Evolutionary conservation across 805 yeast species (phyloP), one percentile per base, ranked within the genome.

Genomic region (Candida coquimbonensis): DNA sequence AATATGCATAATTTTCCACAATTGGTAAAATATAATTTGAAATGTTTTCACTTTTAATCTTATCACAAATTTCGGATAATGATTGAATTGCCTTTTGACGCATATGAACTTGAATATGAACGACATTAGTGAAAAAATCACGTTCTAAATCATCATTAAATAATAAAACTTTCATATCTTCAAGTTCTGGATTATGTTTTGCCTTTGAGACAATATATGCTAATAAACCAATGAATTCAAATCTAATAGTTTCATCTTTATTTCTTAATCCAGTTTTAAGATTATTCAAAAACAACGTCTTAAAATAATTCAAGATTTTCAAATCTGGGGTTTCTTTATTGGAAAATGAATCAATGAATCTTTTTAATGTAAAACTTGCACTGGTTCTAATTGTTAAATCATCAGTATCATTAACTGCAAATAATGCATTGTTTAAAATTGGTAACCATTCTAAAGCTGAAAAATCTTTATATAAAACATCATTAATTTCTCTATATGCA

Each of bases 11-110:
- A 50, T 78, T 81, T 66, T 93, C 98, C 49, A 90, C 72, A 51
- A 90, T 76, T 5, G 99, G 98, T 46, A 93, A 65, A 38, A 93
- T 57, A 60, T 83, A 89, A 57, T 87, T 93, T 0, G 95, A 74
- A 44, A 91, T 77, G 53, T 80, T 81, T 34, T 68, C 65, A 25
- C 77, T 77, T 0, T 76, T 63, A 7, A 90, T 62, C 7, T 68
- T 52, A 19, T 61, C 47, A 7, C 78, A 74, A 38, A 72, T 55
- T 6, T 71, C 79, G 11, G 74, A 73, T 27, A 90, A 64, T 48
- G 85, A 74, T 55, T 79, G 75, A 21, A 91, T 72, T 0, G 98
- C 96, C 55, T 89, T 75, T 62, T 85, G 89, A 55, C 96, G 83
- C 66, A 95, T 78, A 57, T 83, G 88, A 9, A 83, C 56, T 66